Evolutionary conservation across 2,329 filamentous ascomycete species (phyloP), one percentile per base, ranked within the genome.

Genomic region (Cadophora luteo-olivacea): DNA sequence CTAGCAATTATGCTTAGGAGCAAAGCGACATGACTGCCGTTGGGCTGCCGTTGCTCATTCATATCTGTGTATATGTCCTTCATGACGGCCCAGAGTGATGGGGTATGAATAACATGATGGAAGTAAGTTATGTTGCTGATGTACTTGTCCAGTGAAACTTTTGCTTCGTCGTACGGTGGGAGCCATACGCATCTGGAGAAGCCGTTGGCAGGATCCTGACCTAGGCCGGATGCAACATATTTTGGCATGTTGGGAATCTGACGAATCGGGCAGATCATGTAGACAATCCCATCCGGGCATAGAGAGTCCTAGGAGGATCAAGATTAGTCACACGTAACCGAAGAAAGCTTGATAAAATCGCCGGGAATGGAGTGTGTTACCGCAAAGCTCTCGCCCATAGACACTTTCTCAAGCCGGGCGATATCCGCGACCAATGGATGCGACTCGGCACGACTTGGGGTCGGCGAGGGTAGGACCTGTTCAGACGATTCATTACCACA

Each of bases 171-270:
- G 48, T 68, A 61, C 33, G 54, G 52, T 22, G 70, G 70, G 2
- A 72, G 51, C 67, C 69, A 70, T 29, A 72, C 49, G 65, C 70
- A 72, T 61, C 63, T 66, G n/a, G 52, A 55, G 5, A 49, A 55
- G 14, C 69, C 24, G 14, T 19, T 57, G 5, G n/a, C n/a, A 16
- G 54, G 3, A 33, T 25, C 16, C 8, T 33, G 32, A 1, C n/a
- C 54, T 4, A 36, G 22, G 25, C 29, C n/a, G 29, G 54, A 36
- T 9, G 19, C 11, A n/a, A 36, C 14, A 25, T 36, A 57, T 7
- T 32, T 19, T 57, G 54, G 14, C 54, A 33, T 57, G 25, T 36
- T 32, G 1, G 54, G 29, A 22, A 36, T 32, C 3, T 57, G 54
- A 11, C 19, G 25, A 22, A 57, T 57, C 7, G 54, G 54, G n/a